Evolutionary conservation across 495 filamentous ascomycete genomes (phyloP).

Genomic region (Cudoniella acicularis): DNA sequence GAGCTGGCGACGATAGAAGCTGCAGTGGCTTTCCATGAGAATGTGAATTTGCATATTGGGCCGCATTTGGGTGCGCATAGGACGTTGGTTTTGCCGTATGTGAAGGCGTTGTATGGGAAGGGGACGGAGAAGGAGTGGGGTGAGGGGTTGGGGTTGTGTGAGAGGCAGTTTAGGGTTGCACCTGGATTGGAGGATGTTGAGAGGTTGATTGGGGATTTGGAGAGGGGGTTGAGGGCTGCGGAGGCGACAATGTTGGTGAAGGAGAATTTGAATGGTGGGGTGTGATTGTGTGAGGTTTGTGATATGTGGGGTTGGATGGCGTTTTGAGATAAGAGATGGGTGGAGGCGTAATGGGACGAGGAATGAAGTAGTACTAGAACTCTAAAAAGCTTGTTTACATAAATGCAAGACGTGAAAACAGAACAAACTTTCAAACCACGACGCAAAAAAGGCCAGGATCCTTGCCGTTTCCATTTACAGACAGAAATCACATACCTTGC

Average conservation of each 20-base stretch:
- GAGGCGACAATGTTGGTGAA: conserved; percentile 20
- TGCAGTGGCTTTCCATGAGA: conserved; percentile 38
- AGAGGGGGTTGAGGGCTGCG: conserved; percentile 30
- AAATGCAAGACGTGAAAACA: too few relatives aligned
- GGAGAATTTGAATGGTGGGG: too few relatives aligned
- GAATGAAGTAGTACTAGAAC: too few relatives aligned
- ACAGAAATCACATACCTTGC: too few relatives aligned
- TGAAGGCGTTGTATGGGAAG: conserved; percentile 32
- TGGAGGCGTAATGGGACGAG: too few relatives aligned
- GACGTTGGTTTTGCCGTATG: conserved; percentile 40
- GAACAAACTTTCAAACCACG: too few relatives aligned
- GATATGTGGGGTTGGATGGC: too few relatives aligned
- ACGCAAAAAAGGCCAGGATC: too few relatives aligned
- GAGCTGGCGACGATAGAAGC: conserved; percentile 34
- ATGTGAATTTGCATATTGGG: conserved; percentile 36
- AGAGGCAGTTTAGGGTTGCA: conserved; percentile 35
- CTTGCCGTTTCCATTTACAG: too few relatives aligned
- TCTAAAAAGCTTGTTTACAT: too few relatives aligned
- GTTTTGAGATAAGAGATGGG: too few relatives aligned
- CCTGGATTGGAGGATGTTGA: conserved; percentile 39
- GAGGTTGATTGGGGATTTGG: conserved; percentile 27
- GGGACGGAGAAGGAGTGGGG: conserved; percentile 18
- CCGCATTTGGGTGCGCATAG: conserved; percentile 46
- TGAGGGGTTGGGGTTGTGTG: conserved; percentile 27
- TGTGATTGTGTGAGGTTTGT: too few relatives aligned